Percentiles rank a stretch among this genome's conserved stretches.
These are phyloP conservation scores for sweet orange (Citrus sinensis) DNA, from an alignment of 345 rosid species.

Conservation along the genomic window DVS_A1.0 CM039166.1:811001-811500, in stretches of 20 bases:
- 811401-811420: conserved; percentile 15
- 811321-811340: conserved; percentile 83
- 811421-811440: conserved; percentile 11
- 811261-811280: conserved; percentile 87
- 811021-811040: conserved; percentile 83
- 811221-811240: conserved; percentile 87
- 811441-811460: conserved; percentile 13
- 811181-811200: conserved; percentile 42
- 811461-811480: conserved; percentile 18
- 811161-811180: conserved; percentile 39
- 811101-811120: conserved; percentile 88
- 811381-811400: conserved; percentile 15
- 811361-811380: conserved; percentile 44
- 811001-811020: conserved; percentile 57
- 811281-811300: conserved; percentile 91
- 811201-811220: conserved; percentile 71
- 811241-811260: conserved; percentile 86
- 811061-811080: conserved; percentile 32
- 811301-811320: conserved; percentile 92
- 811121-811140: conserved; percentile 93
- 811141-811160: conserved; percentile 84
- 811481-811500: conserved; percentile 16
- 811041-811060: conserved; percentile 30
- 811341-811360: conserved; percentile 85
- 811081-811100: conserved; percentile 61